Percentiles rank a stretch among this genome's conserved stretches.
Conservation (phyloP, 208 protist genomes). For the Acanthamoeba royreba region DNA sequence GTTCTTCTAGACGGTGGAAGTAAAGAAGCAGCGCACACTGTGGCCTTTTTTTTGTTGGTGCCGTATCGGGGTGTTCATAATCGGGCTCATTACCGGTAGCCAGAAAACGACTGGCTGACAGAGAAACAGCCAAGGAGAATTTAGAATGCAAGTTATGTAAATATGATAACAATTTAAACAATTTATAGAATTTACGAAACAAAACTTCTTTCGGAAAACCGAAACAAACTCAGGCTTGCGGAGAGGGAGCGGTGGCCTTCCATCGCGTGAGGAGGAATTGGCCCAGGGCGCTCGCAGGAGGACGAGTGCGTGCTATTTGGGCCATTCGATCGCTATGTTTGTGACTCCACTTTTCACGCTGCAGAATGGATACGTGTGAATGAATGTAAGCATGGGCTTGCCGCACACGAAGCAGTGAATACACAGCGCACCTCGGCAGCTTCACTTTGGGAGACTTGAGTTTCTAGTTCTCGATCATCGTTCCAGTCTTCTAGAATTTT, state of each 20-base stretch:
- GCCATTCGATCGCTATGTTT: neutral
- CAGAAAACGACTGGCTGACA: no score
- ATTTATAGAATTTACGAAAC: no score
- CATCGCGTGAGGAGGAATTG: neutral
- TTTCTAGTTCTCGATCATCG: neutral
- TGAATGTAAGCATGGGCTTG: neutral
- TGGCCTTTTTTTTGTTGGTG: no score
- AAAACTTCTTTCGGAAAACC: no score
- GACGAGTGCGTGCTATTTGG: neutral
- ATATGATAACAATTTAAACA: no score
- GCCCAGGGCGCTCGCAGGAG: neutral
- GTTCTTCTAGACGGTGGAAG: no score
- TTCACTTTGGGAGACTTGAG: neutral
- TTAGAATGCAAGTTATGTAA: no score
- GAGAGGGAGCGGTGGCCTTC: neutral
- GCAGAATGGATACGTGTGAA: neutral
- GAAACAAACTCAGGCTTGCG: no score
- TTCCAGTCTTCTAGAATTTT: neutral
- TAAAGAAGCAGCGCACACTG: no score
- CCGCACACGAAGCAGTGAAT: neutral
- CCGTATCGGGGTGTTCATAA: no score
- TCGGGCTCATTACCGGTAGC: no score
- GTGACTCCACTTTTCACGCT: neutral
- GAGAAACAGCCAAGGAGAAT: no score
- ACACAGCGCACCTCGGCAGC: neutral